Conservation (phyloP, 1,139 yeast genomes). For the Blastobotrys indianensis region DNA sequence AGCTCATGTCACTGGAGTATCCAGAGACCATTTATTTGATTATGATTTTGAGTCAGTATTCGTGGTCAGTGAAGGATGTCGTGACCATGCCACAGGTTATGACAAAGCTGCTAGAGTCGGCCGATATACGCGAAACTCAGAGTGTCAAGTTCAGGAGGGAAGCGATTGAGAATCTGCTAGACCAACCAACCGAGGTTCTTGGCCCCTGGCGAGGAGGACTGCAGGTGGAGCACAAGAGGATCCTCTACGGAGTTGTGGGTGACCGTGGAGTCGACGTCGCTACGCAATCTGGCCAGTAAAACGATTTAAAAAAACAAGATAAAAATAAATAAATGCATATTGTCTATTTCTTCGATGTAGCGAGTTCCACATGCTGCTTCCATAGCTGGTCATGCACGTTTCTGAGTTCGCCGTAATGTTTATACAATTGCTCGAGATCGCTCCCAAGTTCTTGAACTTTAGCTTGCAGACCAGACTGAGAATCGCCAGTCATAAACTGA, state of each 20-base stretch:
- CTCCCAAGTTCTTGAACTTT: slow-evolving; percentile 22
- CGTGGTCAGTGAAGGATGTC: slow-evolving; percentile 22
- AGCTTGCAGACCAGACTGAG: slow-evolving; percentile 21
- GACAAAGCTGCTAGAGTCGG: slow-evolving; percentile 20
- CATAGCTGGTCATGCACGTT: slow-evolving; percentile 27
- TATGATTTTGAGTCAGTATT: slow-evolving; percentile 16
- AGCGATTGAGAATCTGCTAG: slow-evolving; percentile 20
- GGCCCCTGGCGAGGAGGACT: slow-evolving; percentile 24
- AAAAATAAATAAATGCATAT: neutral
- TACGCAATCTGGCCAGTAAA: slow-evolving; percentile 18
- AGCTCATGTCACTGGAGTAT: slow-evolving; percentile 20
- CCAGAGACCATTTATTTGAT: slow-evolving; percentile 22
- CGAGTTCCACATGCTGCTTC: slow-evolving; percentile 19
- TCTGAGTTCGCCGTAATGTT: slow-evolving; percentile 21
- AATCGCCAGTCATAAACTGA: slow-evolving; percentile 16
- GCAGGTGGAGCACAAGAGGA: slow-evolving; percentile 19
- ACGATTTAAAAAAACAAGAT: neutral
- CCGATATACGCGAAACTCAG: slow-evolving; percentile 21
- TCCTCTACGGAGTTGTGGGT: slow-evolving; percentile 17
- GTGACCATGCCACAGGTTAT: slow-evolving; percentile 26
- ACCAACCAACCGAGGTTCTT: slow-evolving; percentile 15
- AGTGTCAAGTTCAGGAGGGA: slow-evolving; percentile 20
- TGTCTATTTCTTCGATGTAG: neutral
- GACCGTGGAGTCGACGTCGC: slow-evolving; percentile 20
- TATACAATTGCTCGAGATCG: slow-evolving; percentile 22